Base-by-base conservation (phyloP, 768 basidiomycete genomes). In the Suillus hirtellus region DNA sequence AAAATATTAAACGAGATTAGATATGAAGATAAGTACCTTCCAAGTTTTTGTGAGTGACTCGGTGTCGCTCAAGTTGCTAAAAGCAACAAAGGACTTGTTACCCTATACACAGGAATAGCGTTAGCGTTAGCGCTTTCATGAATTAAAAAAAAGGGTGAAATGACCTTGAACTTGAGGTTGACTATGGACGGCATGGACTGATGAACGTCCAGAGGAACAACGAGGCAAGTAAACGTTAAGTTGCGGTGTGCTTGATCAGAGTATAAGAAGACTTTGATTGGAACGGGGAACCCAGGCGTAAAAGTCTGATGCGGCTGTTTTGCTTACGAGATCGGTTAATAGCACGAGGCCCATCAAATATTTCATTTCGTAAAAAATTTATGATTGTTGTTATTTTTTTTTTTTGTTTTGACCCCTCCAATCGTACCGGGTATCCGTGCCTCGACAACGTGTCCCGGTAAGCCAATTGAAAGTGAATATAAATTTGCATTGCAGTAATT, bases 71-170 rank as follows among this genome's bases (percentile, higher is more conserved):
- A 95, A 85, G 79, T 93, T 92, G 76, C 89, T 90, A 80, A 95
- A 95, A 65, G 93, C 92, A 76, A 94, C 90, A 76, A 95, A 95
- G 75, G 93, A 94, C 82, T 94, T 95, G 86, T 95, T 95, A 78
- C 93, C 92, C 93, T 83, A 72, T 59, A 53, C 62, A 60, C 61
- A 65, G 63, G 65, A 63, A 60, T 60, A 10, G 5, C 12, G 21
- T 21, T 47, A 47, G n/a, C 52, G 42, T 64, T n/a, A 63, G 1
- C 63, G 67, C 0, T 8, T 58, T 63, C 60, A 58, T 46, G 58
- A 38, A 24, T 38, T 43, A 38, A 49, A 46, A 54, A 54, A 44
- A 40, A 54, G 58, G 63, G 55, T 60, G 67, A 0, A 37, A 72
- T 77, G 58, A 84, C 90, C 81, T 90, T 90, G 86, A 89, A 90